Conservation (phyloP, 2,329 filamentous ascomycete species). For the Didymella segeticola region DNA sequence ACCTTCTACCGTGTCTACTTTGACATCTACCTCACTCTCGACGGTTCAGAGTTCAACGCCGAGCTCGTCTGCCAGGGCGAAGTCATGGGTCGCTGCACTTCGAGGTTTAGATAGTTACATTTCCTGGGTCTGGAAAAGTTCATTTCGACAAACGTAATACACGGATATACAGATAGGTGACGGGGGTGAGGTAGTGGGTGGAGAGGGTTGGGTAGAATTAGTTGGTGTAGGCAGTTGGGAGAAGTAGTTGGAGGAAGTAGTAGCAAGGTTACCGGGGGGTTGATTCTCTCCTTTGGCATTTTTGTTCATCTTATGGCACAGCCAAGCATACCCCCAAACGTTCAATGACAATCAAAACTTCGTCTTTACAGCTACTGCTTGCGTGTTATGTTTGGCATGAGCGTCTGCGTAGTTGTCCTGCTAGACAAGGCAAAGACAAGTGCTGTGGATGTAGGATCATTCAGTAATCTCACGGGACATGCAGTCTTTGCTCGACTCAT, state of each 20-base stretch:
- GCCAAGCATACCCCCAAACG: conserved; percentile 15
- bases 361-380: background rate
- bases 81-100: conserved; percentile 96
- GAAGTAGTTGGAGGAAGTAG: too few species aligned
- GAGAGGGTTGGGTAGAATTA: background rate
- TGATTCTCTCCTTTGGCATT: conserved; percentile 9
- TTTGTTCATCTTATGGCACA: conserved; percentile 5
- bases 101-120: conserved; percentile 72
- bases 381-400: background rate
- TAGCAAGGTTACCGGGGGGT: too few species aligned
- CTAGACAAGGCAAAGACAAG: background rate
- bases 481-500: too few species aligned
- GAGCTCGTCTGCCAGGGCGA: conserved; percentile 99
- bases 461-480: too few species aligned
- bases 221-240: too few species aligned
- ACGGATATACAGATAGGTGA: conserved; percentile 7
- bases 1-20: conserved; percentile 69
- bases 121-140: conserved; percentile 1
- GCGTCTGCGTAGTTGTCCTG: too few species aligned
- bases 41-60: conserved; percentile 97
- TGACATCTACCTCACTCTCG: conserved; percentile 84
- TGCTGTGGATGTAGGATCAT: background rate
- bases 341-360: conserved; percentile 13
- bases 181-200: background rate
- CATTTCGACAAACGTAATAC: conserved; percentile 3